Conservation (phyloP, 116 monocot genomes). For the Iris pallida region DNA sequence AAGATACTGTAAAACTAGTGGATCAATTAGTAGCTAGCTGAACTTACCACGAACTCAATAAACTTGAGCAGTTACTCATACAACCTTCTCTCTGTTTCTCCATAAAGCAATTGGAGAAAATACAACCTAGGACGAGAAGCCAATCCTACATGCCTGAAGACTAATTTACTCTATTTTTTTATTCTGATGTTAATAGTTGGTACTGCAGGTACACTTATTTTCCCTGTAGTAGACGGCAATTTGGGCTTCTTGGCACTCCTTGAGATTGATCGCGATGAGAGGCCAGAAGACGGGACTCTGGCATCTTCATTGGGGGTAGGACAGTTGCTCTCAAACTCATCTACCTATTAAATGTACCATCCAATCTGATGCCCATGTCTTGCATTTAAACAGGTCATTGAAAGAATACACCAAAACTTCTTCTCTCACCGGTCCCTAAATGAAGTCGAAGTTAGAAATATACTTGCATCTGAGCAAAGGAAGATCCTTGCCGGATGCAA, state of each 20-base stretch:
- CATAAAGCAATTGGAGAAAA: too few species aligned
- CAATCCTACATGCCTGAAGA: too few species aligned
- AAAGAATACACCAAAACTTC: slow-evolving; percentile 71
- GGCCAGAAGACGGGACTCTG: slow-evolving; percentile 86
- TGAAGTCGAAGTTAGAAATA: slow-evolving; percentile 73
- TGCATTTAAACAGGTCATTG: slow-evolving; percentile 55
- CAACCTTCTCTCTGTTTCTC: too few species aligned
- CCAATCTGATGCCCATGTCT: not conserved
- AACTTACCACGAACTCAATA: too few species aligned
- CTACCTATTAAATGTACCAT: not conserved
- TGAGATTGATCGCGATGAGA: slow-evolving; percentile 84
- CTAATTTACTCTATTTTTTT: not conserved
- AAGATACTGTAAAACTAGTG: too few species aligned
- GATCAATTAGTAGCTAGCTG: too few species aligned
- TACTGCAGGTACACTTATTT: slow-evolving; percentile 73
- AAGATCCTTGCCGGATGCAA: slow-evolving; percentile 70
- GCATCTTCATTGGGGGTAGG: slow-evolving; percentile 68
- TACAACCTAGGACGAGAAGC: too few species aligned
- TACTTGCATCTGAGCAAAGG: slow-evolving; percentile 73
- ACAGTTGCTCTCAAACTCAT: not conserved
- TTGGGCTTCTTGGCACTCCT: slow-evolving; percentile 78
- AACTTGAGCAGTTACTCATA: too few species aligned
- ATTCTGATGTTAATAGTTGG: not conserved
- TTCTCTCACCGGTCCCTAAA: slow-evolving; percentile 54
- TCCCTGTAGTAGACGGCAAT: slow-evolving; percentile 82